Base-by-base conservation (phyloP, 2,329 filamentous ascomycete species). In the Neofusicoccum ribis region DNA sequence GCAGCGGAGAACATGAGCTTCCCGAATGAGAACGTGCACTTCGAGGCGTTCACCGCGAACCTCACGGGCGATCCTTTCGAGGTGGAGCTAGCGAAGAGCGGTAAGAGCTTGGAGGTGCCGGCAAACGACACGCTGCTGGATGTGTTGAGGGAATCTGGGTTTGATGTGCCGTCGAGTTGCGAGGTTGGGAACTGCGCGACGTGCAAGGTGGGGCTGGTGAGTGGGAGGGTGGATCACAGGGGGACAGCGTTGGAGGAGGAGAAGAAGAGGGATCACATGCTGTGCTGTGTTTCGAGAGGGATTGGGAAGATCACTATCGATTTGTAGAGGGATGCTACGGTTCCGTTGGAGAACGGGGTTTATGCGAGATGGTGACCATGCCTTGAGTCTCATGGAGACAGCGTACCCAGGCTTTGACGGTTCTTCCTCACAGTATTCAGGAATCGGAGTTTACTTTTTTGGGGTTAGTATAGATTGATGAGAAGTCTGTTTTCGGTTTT, bases 1-100 rank as follows among this genome's bases (percentile, higher is more conserved):
- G 80, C 79, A 12, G 81, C 82, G 0, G 75, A 76, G 8, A 73
- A 73, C 7, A 76, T 77, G 8, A 78, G 80, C 0, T 76, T 89
- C 0, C 72, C 78, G 0, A 77, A 81, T 2, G 77, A 80, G 0
- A 85, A 87, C 46, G 78, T 89, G 1, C 87, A 89, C 72, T 86
- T 83, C 65, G 88, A 90, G 72, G 83, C 84, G 0, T 90, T 89
- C 67, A 76, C 78, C 1, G 83, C 84, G 1, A 80, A 83, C 20
- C 77, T 80, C 0, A 80, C 80, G 0, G 87, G 87, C 0, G 85
- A 89, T 69, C 83, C 86, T 0, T 90, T 89, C 67, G 83, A 85
- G 46, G 87, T 79, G 0, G 80, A 85, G 52, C 79, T 89, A 0
- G 72, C 74, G 6, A 82, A 84, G 62, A 70, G 72, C 44, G 66